These are phyloP conservation scores for Psilocybe mexicana DNA, from an alignment of 1,284 basidiomycete genomes.

Conservation along the genomic window DNA sequence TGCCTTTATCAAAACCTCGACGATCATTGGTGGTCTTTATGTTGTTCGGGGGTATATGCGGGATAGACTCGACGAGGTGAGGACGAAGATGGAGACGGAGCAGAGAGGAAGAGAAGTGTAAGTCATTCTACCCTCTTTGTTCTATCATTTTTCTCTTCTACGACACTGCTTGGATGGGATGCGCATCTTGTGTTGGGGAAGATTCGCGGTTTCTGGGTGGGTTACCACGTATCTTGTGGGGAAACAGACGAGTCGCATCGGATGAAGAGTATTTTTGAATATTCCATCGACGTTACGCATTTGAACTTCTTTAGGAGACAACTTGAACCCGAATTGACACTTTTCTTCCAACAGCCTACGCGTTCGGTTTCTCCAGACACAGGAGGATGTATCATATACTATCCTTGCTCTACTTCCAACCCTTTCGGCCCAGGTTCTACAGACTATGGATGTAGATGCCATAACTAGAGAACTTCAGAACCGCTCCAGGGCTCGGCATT, in stretches of 20 bases:
- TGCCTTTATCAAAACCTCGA: slow-evolving; percentile 37
- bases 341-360: slow-evolving; percentile 54
- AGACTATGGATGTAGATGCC: slow-evolving; percentile 81
- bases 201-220: background rate
- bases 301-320: background rate
- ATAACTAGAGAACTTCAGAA: slow-evolving; percentile 73
- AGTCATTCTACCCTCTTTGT: slow-evolving; percentile 28
- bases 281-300: background rate
- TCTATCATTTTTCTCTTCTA: background rate
- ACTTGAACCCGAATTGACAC: background rate
- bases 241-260: background rate
- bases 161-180: background rate
- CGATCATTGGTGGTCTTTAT: slow-evolving; percentile 64
- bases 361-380: slow-evolving; percentile 78
- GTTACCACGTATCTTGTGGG: background rate
- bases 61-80: slow-evolving; percentile 70
- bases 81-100: slow-evolving; percentile 65
- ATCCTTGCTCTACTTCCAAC: slow-evolving; percentile 80
- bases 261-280: background rate
- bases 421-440: slow-evolving; percentile 70
- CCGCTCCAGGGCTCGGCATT: slow-evolving; percentile 28
- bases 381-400: slow-evolving; percentile 82
- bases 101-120: slow-evolving; percentile 75
- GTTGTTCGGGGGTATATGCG: slow-evolving; percentile 65
- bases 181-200: background rate